Percentiles rank a stretch among this genome's conserved stretches.
phyloP scores from a whole-genome alignment of 2,329 filamentous ascomycete species.

The Cryoendolithus antarcticus region DNA sequence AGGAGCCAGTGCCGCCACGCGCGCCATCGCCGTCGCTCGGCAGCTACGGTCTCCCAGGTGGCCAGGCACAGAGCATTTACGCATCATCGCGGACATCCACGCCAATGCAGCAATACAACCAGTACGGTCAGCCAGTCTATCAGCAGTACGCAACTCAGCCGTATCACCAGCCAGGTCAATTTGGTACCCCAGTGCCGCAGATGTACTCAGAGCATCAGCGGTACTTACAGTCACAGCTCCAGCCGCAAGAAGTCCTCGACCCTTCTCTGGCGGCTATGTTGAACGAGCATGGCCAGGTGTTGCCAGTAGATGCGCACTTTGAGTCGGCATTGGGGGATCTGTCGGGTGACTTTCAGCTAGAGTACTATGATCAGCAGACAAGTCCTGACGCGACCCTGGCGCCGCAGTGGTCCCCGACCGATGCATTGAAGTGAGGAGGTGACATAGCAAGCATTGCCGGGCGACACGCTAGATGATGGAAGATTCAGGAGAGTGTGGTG shows the following conservation, averaged over 20 bases:
- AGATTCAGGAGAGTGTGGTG: neutral
- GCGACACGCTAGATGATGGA: neutral
- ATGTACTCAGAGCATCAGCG: constrained; percentile 18
- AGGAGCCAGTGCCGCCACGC: constrained; percentile 15
- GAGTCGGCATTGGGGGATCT: constrained; percentile 19
- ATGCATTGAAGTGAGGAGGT: constrained; percentile 6
- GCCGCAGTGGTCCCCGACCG: constrained; percentile 14
- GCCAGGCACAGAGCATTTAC: constrained; percentile 19
- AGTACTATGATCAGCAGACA: constrained; percentile 15
- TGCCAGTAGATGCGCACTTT: constrained; percentile 14
- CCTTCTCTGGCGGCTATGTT: constrained; percentile 16
- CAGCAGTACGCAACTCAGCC: constrained; percentile 13
- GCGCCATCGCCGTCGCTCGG: constrained; percentile 19
- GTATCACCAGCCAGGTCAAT: constrained; percentile 10
- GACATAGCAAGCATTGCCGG: neutral
- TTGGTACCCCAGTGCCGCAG: constrained; percentile 5
- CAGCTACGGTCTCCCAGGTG: constrained; percentile 20
- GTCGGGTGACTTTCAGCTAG: constrained; percentile 8
- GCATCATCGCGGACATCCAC: constrained; percentile 16
- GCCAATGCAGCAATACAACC: constrained; percentile 18
- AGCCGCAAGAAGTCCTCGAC: constrained; percentile 20
- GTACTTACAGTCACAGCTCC: constrained; percentile 19
- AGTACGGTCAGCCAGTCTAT: constrained; percentile 14
- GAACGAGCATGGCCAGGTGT: constrained; percentile 6
- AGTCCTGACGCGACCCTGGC: constrained; percentile 16